Base-by-base conservation (phyloP, 768 basidiomycete genomes). In the Lepiota brunneoincarnata region DNA sequence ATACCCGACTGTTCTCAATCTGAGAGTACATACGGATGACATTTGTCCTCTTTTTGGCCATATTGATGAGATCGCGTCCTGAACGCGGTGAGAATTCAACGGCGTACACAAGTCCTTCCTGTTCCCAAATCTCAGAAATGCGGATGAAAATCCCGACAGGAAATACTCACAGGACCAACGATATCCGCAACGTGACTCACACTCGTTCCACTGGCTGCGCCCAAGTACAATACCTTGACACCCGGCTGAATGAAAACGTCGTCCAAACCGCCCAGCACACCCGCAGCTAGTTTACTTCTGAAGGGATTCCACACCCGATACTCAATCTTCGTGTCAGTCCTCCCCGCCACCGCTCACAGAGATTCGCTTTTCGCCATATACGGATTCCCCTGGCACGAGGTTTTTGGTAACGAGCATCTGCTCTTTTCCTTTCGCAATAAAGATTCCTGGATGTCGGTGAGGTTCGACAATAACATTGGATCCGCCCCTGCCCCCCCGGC, bases 271-370 rank as follows among this genome's bases (percentile, higher is more conserved):
- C 94, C 92, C 56, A 98, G 76, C 46, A 98, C 91, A 70, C 97
- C 97, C 35, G 97, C 97, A 26, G 97, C 97, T 61, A 99, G 71
- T 78, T 98, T 99, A 67, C 82, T 86, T 61, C 97, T 82, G 85
- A 99, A 99, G 43, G 97, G 97, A 76, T 99, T 99, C 97, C 97
- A 99, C 26, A 99, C 97, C 51, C 97, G 81, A 73, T 98, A 99
- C 73, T 99, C 97, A 59, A 84, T 79, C 76, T 99, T 99, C 55
- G 87, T 89, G 39, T 81, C 87, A n/a, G 40, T 88, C 89, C 17
- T 77, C 81, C 17, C 18, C 52, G 40, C 79, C 84, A 11, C 78
- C 75, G 12, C 94, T 92, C 64, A 98, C 82, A 14, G 87, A 84
- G 71, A 98, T 93, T 67, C 96, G 81, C 77, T 99, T 99, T 73